Evolutionary conservation across 345 rosid genomes (phyloP).

Genomic region (Iberis pinnata): DNA sequence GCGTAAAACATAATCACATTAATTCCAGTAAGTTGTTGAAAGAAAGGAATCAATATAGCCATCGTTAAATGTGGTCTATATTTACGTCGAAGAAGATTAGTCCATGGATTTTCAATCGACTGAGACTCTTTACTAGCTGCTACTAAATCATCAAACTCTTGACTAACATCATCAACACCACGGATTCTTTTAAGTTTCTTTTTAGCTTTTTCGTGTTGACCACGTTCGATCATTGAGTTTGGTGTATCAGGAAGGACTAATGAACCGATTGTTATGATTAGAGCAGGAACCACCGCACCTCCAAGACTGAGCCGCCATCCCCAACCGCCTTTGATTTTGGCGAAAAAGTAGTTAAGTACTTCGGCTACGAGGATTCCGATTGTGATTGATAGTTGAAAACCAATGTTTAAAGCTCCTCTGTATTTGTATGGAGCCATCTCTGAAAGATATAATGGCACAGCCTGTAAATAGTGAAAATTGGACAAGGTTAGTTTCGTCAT

Average conservation of each 20-base stretch:
- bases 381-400: conserved; percentile 89
- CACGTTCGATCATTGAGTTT: conserved; percentile 91
- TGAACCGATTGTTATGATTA: conserved; percentile 73
- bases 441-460: conserved; percentile 91
- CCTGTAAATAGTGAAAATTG: conserved; percentile 37
- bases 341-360: conserved; percentile 75
- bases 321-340: conserved; percentile 72
- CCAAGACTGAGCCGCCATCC: conserved; percentile 96
- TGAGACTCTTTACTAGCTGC: conserved; percentile 70
- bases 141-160: conserved; percentile 67
- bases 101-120: conserved; percentile 71
- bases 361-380: conserved; percentile 79
- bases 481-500: conserved; percentile 4
- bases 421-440: conserved; percentile 97
- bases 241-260: conserved; percentile 87
- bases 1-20: conserved; percentile 89
- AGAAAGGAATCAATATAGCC: conserved; percentile 69
- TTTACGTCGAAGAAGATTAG: conserved; percentile 64
- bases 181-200: conserved; percentile 55
- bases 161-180: conserved; percentile 61
- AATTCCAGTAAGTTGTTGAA: conserved; percentile 82
- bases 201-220: conserved; percentile 53
- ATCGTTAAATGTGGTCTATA: conserved; percentile 74
- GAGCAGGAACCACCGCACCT: conserved; percentile 94
- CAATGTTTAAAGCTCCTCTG: conserved; percentile 88